Evolutionary conservation across 106 monocot genomes (phyloP).

Genomic region (Acorus calamus): DNA sequence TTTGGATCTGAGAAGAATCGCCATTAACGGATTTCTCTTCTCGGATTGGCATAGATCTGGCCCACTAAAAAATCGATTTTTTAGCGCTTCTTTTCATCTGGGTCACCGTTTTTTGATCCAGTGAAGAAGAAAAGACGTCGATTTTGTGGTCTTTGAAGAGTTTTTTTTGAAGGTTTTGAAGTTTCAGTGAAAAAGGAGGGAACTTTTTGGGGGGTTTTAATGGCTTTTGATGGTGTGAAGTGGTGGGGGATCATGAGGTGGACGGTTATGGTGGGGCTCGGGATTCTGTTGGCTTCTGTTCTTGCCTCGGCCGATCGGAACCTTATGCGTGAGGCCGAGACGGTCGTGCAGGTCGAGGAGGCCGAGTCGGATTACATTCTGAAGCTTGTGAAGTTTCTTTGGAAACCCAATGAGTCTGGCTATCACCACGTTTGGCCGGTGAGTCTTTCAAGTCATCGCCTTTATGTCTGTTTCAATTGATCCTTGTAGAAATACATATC

Average conservation of each 20-base stretch:
- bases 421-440: conserved; percentile 60
- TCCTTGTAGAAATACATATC: neutral
- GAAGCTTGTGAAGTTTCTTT: conserved; percentile 27
- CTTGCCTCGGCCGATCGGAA: conserved; percentile 14
- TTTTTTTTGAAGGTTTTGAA: no score
- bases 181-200: neutral
- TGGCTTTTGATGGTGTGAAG: conserved; percentile 5
- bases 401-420: conserved; percentile 29
- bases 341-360: neutral
- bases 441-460: neutral
- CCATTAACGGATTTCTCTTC: no score
- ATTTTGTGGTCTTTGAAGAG: no score
- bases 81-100: no score
- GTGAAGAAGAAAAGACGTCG: no score
- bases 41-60: no score
- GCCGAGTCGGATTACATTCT: conserved; percentile 13
- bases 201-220: neutral
- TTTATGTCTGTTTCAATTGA: no score
- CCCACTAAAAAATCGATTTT: no score
- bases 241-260: conserved; percentile 1
- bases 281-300: neutral
- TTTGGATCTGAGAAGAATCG: no score
- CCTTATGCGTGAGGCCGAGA: neutral
- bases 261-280: neutral
- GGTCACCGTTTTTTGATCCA: no score